phyloP scores from a whole-genome alignment of 768 basidiomycete species.

The Tricholoma saponaceum region DNA sequence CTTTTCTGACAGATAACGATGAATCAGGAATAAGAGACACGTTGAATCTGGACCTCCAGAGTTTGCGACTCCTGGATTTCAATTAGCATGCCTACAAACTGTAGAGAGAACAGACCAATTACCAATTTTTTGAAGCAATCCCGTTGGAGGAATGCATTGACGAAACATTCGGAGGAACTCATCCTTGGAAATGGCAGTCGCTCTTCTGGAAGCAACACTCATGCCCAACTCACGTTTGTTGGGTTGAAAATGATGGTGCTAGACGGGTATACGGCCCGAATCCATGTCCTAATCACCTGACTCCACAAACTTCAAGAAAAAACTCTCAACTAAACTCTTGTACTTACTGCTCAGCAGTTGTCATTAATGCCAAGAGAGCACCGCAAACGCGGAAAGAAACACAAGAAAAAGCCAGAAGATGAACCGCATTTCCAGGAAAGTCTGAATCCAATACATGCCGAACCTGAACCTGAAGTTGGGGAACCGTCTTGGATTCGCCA shows the following conservation, averaged over 20 bases:
- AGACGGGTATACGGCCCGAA: background rate
- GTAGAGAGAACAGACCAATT: slow-evolving; percentile 5
- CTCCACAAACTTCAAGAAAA: background rate
- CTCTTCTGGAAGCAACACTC: background rate
- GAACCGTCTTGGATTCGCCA: slow-evolving; percentile 73
- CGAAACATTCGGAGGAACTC: slow-evolving; percentile 50
- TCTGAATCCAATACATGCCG: background rate
- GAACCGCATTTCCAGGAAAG: background rate
- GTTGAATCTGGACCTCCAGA: slow-evolving; percentile 85
- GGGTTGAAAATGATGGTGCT: background rate
- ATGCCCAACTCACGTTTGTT: no score
- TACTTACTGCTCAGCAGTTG: background rate
- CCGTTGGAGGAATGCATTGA: slow-evolving; percentile 42
- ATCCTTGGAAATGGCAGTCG: slow-evolving; percentile 33
- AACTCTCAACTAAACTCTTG: background rate
- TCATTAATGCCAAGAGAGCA: slow-evolving; percentile 1
- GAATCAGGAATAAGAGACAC: slow-evolving; percentile 67
- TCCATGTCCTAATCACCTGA: background rate
- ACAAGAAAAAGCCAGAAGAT: slow-evolving; percentile 1
- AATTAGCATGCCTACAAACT: background rate
- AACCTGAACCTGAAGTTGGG: slow-evolving; percentile 20
- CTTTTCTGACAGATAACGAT: slow-evolving; percentile 34
- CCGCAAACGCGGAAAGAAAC: slow-evolving; percentile 4
- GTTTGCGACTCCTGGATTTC: slow-evolving; percentile 58
- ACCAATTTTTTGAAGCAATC: slow-evolving; percentile 50